Conservation (phyloP, 208 protist genomes). For the Novymonas esmeraldas region DNA sequence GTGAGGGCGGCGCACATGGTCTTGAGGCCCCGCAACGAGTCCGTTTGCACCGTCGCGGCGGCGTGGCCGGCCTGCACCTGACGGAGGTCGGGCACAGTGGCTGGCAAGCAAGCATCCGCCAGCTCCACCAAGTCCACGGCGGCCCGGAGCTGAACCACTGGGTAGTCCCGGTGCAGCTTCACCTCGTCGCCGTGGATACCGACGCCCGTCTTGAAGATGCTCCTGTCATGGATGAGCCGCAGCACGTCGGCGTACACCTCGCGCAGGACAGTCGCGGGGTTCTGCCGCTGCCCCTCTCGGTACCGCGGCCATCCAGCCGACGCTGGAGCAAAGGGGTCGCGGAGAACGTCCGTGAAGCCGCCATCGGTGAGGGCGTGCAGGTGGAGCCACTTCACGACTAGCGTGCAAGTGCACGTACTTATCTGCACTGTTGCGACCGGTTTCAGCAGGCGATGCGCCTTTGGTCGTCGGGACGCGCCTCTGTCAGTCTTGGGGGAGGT, state of each 20-base stretch:
- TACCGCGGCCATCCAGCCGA: slow-evolving; percentile 39
- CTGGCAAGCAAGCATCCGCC: slow-evolving; percentile 28
- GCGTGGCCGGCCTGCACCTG: not conserved
- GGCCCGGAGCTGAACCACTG: slow-evolving; percentile 12
- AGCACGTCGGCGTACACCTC: slow-evolving; percentile 28
- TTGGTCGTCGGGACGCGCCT: not conserved
- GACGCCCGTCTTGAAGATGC: slow-evolving; percentile 49
- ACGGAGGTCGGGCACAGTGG: slow-evolving; percentile 10
- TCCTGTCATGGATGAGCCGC: slow-evolving; percentile 26
- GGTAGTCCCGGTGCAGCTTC: slow-evolving; percentile 59
- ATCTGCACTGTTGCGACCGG: slow-evolving; percentile 65
- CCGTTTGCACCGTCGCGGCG: slow-evolving; percentile 5
- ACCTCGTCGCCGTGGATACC: slow-evolving; percentile 59
- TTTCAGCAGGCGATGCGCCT: slow-evolving; percentile 14
- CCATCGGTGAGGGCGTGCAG: slow-evolving; percentile 29
- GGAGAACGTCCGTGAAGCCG: slow-evolving; percentile 10
- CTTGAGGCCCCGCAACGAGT: slow-evolving; percentile 45
- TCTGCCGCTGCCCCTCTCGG: slow-evolving; percentile 29
- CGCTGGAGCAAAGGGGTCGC: slow-evolving; percentile 26
- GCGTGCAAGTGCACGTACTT: slow-evolving; percentile 40
- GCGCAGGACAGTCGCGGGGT: slow-evolving; percentile 18
- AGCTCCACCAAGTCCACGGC: slow-evolving; percentile 54
- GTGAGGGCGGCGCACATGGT: slow-evolving; percentile 40
- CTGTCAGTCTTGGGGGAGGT: not conserved
- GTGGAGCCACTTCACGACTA: slow-evolving; percentile 54